Evolutionary conservation across 1,284 basidiomycete genomes (phyloP).

Genomic region (Golubevia pallescens): DNA sequence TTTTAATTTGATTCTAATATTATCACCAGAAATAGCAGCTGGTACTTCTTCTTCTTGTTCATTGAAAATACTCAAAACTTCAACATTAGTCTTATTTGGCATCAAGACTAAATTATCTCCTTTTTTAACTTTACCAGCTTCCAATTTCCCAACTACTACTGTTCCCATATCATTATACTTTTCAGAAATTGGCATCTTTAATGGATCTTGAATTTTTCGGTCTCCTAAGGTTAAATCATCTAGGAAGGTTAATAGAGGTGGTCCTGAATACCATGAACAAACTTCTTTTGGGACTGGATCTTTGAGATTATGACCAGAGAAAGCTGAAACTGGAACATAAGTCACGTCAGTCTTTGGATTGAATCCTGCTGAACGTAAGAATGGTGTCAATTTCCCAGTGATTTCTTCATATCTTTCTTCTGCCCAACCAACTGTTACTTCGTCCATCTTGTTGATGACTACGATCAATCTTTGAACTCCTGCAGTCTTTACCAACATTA

Average conservation of each 20-base stretch:
- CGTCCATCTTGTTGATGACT: slow-evolving; percentile 65
- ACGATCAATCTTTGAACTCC: slow-evolving; percentile 62
- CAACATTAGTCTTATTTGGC: slow-evolving; percentile 54
- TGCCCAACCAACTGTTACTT: slow-evolving; percentile 57
- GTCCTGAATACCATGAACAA: slow-evolving; percentile 56
- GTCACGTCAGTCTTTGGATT: slow-evolving; percentile 62
- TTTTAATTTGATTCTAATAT: slow-evolving; percentile 62
- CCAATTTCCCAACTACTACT: slow-evolving; percentile 60
- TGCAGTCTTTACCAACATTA: slow-evolving; percentile 62
- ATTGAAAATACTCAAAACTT: slow-evolving; percentile 54
- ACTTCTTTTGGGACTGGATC: slow-evolving; percentile 42
- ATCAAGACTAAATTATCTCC: slow-evolving; percentile 53
- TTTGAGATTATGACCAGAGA: slow-evolving; percentile 60
- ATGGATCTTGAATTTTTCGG: slow-evolving; percentile 55
- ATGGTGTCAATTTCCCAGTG: slow-evolving; percentile 52
- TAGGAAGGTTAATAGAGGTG: slow-evolving; percentile 46
- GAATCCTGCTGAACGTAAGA: slow-evolving; percentile 53
- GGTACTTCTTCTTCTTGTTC: slow-evolving; percentile 62
- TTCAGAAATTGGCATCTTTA: slow-evolving; percentile 63
- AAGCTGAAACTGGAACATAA: slow-evolving; percentile 62
- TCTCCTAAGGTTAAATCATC: slow-evolving; percentile 54
- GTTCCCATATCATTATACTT: slow-evolving; percentile 65
- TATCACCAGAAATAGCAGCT: slow-evolving; percentile 62
- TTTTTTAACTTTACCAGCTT: slow-evolving; percentile 55
- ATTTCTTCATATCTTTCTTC: slow-evolving; percentile 60